Conservation (phyloP, 2,329 filamentous ascomycete species). For the Aspergillus spinulosporus region DNA sequence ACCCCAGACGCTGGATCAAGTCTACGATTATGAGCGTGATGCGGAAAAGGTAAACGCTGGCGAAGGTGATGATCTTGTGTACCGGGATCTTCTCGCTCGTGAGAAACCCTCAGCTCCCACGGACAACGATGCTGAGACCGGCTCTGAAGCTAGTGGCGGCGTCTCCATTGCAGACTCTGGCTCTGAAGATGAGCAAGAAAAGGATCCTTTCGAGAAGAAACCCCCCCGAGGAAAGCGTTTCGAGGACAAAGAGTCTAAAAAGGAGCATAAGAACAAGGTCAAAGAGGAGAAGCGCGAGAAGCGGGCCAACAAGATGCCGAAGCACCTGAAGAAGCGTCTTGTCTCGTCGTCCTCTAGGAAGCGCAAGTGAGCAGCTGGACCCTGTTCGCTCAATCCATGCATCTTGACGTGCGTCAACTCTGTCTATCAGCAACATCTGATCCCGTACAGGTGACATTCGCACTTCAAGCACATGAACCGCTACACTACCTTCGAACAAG, state of each 20-base stretch:
- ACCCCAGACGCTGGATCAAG: constrained; percentile 90
- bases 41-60: constrained; percentile 73
- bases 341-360: constrained; percentile 38
- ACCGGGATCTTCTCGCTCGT: constrained; percentile 78
- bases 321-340: constrained; percentile 79
- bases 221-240: constrained; percentile 78
- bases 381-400: not conserved
- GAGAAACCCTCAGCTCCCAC: constrained; percentile 42
- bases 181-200: constrained; percentile 49
- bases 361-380: constrained; percentile 12
- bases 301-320: constrained; percentile 92
- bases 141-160: constrained; percentile 38
- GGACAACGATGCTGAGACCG: constrained; percentile 39
- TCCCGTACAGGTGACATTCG: not conserved
- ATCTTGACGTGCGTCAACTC: not conserved
- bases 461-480: not conserved
- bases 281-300: constrained; percentile 96
- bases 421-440: not conserved
- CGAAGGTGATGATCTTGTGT: constrained; percentile 74
- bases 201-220: constrained; percentile 61
- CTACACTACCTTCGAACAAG: not conserved
- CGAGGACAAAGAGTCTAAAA: constrained; percentile 88
- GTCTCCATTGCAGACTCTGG: constrained; percentile 35
- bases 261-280: constrained; percentile 81
- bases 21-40: constrained; percentile 94